Evolutionary conservation across 2,329 filamentous ascomycete genomes (phyloP).

Genomic region (Parafenestella ontariensis): DNA sequence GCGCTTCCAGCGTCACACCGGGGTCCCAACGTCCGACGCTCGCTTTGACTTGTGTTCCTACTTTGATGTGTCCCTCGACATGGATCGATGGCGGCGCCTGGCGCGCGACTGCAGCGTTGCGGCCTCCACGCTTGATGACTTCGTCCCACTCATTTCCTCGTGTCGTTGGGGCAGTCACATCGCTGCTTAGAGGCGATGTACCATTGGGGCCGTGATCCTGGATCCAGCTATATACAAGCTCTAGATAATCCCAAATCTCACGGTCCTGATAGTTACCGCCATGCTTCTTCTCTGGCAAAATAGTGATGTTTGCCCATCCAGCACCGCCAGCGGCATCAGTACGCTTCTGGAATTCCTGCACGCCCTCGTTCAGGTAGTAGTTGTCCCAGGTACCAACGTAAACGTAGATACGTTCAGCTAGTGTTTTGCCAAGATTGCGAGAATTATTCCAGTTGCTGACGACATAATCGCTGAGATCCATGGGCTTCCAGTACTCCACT

Average conservation of each 20-base stretch:
- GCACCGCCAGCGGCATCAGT: constrained; percentile 41
- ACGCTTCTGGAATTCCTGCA: constrained; percentile 43
- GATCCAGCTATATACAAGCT: constrained; percentile 40
- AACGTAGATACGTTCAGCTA: constrained; percentile 42
- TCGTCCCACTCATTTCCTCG: constrained; percentile 47
- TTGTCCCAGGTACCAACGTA: constrained; percentile 47
- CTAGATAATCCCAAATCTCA: constrained; percentile 45
- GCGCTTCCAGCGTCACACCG: constrained; percentile 42
- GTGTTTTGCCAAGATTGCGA: constrained; percentile 42
- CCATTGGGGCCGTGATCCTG: constrained; percentile 43
- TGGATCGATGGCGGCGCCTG: constrained; percentile 38
- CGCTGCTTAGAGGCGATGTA: constrained; percentile 31
- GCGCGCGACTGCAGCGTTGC: constrained; percentile 41
- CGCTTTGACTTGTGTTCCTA: constrained; percentile 10
- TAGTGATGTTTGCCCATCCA: constrained; percentile 49
- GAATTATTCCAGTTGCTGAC: constrained; percentile 42
- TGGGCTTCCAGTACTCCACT: constrained; percentile 47
- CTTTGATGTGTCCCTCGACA: constrained; percentile 2
- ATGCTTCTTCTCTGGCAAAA: constrained; percentile 38
- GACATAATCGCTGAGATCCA: constrained; percentile 46
- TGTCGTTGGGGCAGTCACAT: constrained; percentile 21
- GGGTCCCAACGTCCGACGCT: constrained; percentile 49
- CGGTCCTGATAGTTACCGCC: constrained; percentile 44
- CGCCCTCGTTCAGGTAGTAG: constrained; percentile 49
- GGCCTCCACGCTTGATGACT: constrained; percentile 41